Conservation (phyloP, 2,329 filamentous ascomycete species). For the Hysterium pulicare region DNA sequence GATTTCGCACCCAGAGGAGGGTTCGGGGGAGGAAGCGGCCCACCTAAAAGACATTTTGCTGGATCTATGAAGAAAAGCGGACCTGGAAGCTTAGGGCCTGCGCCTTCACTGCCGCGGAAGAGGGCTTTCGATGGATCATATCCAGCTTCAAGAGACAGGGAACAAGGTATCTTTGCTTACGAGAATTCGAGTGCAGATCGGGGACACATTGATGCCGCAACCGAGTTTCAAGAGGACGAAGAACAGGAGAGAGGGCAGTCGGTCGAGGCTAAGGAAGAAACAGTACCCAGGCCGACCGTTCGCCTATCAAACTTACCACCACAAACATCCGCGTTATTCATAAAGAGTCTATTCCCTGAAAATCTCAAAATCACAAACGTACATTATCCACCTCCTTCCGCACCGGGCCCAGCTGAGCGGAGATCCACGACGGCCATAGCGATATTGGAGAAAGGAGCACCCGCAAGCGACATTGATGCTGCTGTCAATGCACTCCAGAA, state of each 20-base stretch:
- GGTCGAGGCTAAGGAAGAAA: conserved; percentile 43
- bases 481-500: conserved; percentile 77
- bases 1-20: conserved; percentile 47
- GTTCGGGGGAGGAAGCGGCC: conserved; percentile 14
- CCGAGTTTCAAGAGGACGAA: conserved; percentile 39
- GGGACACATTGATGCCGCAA: conserved; percentile 25
- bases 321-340: conserved; percentile 47
- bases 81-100: conserved; percentile 47
- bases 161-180: conserved; percentile 40
- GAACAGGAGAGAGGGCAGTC: conserved; percentile 42
- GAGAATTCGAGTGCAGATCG: conserved; percentile 30
- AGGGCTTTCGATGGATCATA: conserved; percentile 42
- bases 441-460: conserved; percentile 74
- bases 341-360: conserved; percentile 49
- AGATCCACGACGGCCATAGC: conserved; percentile 76
- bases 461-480: conserved; percentile 77
- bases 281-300: conserved; percentile 53
- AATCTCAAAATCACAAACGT: conserved; percentile 68
- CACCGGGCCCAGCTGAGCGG: conserved; percentile 56
- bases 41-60: conserved; percentile 56
- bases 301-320: conserved; percentile 54
- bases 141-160: conserved; percentile 18
- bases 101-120: conserved; percentile 42
- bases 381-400: conserved; percentile 60
- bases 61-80: conserved; percentile 45